These are phyloP conservation scores for Boletus insuetus DNA, from an alignment of 768 basidiomycete species.

Conservation along the genomic window DNA sequence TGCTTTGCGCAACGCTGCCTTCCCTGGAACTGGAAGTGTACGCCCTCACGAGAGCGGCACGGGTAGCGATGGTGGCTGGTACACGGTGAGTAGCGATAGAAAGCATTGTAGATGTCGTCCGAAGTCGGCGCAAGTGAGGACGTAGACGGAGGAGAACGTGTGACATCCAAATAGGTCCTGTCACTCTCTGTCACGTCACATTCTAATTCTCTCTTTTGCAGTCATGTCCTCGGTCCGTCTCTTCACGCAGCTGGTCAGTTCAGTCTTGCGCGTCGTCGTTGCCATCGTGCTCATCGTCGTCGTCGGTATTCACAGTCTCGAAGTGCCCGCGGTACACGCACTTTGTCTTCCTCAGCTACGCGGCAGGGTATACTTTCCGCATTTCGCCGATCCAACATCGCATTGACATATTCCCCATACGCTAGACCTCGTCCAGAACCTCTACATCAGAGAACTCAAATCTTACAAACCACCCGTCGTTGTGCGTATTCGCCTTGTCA, in stretches of 20 bases:
- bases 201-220: conserved; percentile 38
- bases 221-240: conserved; percentile 60
- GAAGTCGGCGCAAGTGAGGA: background rate
- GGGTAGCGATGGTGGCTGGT: conserved; percentile 35
- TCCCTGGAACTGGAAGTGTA: conserved; percentile 44
- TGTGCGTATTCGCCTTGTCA: conserved; percentile 45
- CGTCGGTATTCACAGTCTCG: conserved; percentile 32
- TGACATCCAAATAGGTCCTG: conserved; percentile 23
- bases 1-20: conserved; percentile 60
- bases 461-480: conserved; percentile 74
- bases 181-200: conserved; percentile 42
- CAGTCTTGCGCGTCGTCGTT: background rate
- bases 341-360: conserved; percentile 58
- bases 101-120: conserved; percentile 18
- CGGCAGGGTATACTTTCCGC: conserved; percentile 56
- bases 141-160: background rate
- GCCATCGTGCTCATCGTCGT: conserved; percentile 9
- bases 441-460: conserved; percentile 89
- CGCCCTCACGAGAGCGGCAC: conserved; percentile 31
- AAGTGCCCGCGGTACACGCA: conserved; percentile 48
- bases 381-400: conserved; percentile 22
- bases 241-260: conserved; percentile 52
- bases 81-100: conserved; percentile 37
- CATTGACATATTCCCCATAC: conserved; percentile 2
- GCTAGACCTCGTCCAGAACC: conserved; percentile 87